Base-by-base conservation (phyloP, 1,284 basidiomycete genomes). In the Papiliotrema flavescens region DNA sequence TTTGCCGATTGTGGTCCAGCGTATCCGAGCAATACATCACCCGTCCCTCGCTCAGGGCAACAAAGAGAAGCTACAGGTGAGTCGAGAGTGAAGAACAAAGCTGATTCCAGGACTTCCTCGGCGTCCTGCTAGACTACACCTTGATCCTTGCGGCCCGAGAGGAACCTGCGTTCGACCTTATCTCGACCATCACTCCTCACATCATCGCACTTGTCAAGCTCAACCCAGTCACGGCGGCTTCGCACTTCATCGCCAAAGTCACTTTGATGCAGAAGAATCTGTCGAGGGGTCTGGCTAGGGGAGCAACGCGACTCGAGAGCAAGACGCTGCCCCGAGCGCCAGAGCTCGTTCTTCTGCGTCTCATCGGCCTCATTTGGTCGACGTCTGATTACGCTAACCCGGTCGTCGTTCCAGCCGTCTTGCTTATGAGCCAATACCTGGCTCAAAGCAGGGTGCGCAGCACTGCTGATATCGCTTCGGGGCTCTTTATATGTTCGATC, bases 231-330 rank as follows among this genome's bases (percentile, higher is more conserved):
- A 83, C 86, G 42, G 82, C 87, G 4, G 90, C 94, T 0, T 82
- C 85, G 47, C 83, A 86, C 67, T 93, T 94, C 73, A 83, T 89
- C 56, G 78, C 82, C 47, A 98, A 98, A 76, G 81, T 98, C 44
- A 79, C 82, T 0, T 76, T 97, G 11, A 96, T 98, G 90, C 87
- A 98, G 74, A 93, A 93, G 78, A 98, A 98, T 73, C 84, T 98
- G 47, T 85, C 85, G 53, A 85, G 86, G 5, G 94, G 93, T 5
- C 79, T 99, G 7, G 82, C 85, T 2, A 82, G 80, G n/a, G 91
- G 89, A 1, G 79, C 90, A 0, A 79, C 84, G 14, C 79, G 83
- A 22, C 75, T 75, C 0, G 79, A 83, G 3, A 81, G 90, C 1
- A 88, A 84, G 75, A 98, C 92, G 0, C 96, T 91, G 86, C 96